Conservation (phyloP, 192 early-diverging fungal genomes). For the Globomyces pollinis-pini region DNA sequence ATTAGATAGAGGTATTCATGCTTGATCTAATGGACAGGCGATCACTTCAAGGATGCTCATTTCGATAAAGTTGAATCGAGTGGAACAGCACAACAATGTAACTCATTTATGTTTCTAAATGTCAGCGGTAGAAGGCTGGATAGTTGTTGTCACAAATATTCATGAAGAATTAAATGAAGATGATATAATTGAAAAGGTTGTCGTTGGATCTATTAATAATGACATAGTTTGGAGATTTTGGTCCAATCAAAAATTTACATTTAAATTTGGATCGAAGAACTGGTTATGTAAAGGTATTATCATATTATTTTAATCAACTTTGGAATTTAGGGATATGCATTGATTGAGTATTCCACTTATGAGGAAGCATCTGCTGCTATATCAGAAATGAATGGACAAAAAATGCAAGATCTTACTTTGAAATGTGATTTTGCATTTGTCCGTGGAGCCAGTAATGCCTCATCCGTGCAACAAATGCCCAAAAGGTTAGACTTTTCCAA, state of each 20-base stretch:
- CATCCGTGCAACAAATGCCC: background rate
- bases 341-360: slow-evolving; percentile 77
- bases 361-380: slow-evolving; percentile 79
- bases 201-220: too few species aligned
- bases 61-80: slow-evolving; percentile 31
- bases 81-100: slow-evolving; percentile 37
- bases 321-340: slow-evolving; percentile 71
- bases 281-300: slow-evolving; percentile 83
- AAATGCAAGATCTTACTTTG: slow-evolving; percentile 67
- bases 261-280: slow-evolving; percentile 90
- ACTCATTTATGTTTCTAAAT: background rate
- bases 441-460: slow-evolving; percentile 14
- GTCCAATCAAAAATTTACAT: slow-evolving; percentile 83
- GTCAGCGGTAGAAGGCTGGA: slow-evolving; percentile 87
- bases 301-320: background rate
- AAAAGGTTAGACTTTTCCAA: background rate
- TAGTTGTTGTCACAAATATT: slow-evolving; percentile 82
- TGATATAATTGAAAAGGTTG: slow-evolving; percentile 67
- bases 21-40: background rate
- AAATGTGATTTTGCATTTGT: slow-evolving; percentile 86
- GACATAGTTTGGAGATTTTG: slow-evolving; percentile 86
- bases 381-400: slow-evolving; percentile 58
- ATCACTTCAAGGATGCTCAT: slow-evolving; percentile 5
- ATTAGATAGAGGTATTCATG: slow-evolving; percentile 6
- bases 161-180: slow-evolving; percentile 96